Conservation (phyloP, 805 yeast genomes). For the Schwanniomyces polymorphus region DNA sequence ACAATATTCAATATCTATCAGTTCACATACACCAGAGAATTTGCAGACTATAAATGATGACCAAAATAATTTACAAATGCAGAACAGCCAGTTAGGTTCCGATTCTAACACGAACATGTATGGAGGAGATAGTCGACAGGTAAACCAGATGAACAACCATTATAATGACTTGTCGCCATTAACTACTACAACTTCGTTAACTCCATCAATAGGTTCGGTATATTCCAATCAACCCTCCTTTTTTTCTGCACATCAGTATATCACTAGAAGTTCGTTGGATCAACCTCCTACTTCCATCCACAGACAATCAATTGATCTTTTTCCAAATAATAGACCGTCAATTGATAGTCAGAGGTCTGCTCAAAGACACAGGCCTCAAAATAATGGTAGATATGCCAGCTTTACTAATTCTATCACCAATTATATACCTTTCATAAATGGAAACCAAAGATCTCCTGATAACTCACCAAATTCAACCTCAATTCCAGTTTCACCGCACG, state of each 20-base stretch:
- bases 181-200: slow-evolving; percentile 43
- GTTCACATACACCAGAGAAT: background rate
- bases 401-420: slow-evolving; percentile 38
- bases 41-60: background rate
- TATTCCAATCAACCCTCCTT: slow-evolving; percentile 45
- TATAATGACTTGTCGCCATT: slow-evolving; percentile 37
- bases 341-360: slow-evolving; percentile 28
- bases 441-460: slow-evolving; percentile 15
- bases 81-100: background rate
- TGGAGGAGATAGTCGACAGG: background rate
- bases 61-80: background rate
- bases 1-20: background rate
- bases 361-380: slow-evolving; percentile 14
- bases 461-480: slow-evolving; percentile 12
- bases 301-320: slow-evolving; percentile 34
- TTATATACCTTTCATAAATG: slow-evolving; percentile 43
- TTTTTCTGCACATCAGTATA: slow-evolving; percentile 43
- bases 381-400: slow-evolving; percentile 26
- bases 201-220: slow-evolving; percentile 39
- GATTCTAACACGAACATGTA: slow-evolving; percentile 5
- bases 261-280: slow-evolving; percentile 38
- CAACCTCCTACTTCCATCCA: slow-evolving; percentile 28
- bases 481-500: slow-evolving; percentile 13
- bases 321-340: slow-evolving; percentile 24
- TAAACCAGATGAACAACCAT: slow-evolving; percentile 2